These are phyloP conservation scores for Metrosideros polymorpha DNA, from an alignment of 441 rosid genomes.

Conservation along the genomic window DNA sequence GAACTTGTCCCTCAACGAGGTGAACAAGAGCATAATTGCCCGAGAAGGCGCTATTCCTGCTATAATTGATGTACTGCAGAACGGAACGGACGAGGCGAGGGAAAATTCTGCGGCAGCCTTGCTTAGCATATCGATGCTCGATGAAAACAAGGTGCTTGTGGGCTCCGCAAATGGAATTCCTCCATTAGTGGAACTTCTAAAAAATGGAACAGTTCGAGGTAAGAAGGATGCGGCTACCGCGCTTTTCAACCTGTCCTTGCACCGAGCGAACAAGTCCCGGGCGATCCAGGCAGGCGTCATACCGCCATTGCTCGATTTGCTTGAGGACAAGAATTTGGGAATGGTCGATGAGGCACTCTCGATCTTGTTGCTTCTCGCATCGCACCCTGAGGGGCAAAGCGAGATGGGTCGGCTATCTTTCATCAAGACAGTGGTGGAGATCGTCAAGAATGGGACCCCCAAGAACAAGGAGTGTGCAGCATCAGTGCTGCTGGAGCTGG, in stretches of 20 bases:
- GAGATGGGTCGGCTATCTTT: conserved; percentile 31
- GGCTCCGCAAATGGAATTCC: conserved; percentile 42
- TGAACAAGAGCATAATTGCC: conserved; percentile 45
- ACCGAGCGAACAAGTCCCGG: conserved; percentile 38
- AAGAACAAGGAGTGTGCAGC: conserved; percentile 60
- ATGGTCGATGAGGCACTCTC: conserved; percentile 62
- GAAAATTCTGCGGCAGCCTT: conserved; percentile 67
- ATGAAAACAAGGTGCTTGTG: conserved; percentile 46
- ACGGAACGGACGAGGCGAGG: conserved; percentile 39
- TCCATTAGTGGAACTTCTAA: conserved; percentile 37
- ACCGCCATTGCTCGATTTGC: conserved; percentile 30
- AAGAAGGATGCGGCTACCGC: conserved; percentile 65
- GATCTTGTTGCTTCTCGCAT: conserved; percentile 35
- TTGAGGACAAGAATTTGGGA: conserved; percentile 31
- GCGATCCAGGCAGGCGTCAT: conserved; percentile 45
- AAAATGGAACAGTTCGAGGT: conserved; percentile 39
- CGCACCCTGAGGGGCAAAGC: conserved; percentile 30
- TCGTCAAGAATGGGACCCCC: conserved; percentile 40
- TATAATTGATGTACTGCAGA: conserved; percentile 34
- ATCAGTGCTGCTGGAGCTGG: conserved; percentile 44
- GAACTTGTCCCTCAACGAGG: conserved; percentile 50
- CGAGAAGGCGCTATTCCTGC: conserved; percentile 48
- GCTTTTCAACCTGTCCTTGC: conserved; percentile 42
- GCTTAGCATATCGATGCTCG: conserved; percentile 46
- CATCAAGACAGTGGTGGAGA: conserved; percentile 31